These are phyloP conservation scores for Solanum aculeatissimum DNA, from an alignment of 305 asterid genomes.

Conservation along the genomic window DNA sequence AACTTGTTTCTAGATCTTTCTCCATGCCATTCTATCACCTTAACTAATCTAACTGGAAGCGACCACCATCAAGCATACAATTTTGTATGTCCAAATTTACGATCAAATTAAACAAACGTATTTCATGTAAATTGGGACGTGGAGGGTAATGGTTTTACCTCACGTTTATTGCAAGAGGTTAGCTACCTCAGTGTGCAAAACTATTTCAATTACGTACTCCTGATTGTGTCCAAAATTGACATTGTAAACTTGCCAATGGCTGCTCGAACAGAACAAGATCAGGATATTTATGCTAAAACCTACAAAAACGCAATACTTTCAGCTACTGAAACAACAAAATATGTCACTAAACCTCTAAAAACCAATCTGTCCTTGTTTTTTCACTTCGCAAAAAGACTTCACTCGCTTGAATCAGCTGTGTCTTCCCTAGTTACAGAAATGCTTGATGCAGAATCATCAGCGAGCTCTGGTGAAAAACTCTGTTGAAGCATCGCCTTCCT, in stretches of 20 bases:
- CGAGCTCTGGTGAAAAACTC: constrained; percentile 1
- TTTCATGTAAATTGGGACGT: background rate
- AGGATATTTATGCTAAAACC: background rate
- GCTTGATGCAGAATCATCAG: constrained; percentile 30
- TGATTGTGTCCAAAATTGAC: background rate
- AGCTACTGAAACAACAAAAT: background rate
- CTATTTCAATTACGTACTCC: background rate
- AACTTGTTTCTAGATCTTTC: background rate
- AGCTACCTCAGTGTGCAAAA: background rate
- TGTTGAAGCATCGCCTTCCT: constrained; percentile 40
- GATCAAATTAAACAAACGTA: background rate
- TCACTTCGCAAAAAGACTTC: background rate
- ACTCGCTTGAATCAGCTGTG: background rate
- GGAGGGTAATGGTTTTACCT: background rate
- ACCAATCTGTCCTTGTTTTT: background rate
- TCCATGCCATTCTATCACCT: too few species aligned
- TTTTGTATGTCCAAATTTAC: background rate
- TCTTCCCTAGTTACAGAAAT: constrained; percentile 19
- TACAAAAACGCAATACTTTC: background rate
- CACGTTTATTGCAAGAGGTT: background rate
- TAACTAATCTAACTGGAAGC: background rate
- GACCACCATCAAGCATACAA: background rate
- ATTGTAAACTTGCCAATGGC: too few species aligned
- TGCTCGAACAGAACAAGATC: background rate
- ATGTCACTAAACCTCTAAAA: background rate